Evolutionary conservation across 257 asterid species (phyloP).

Genomic region (Lantana camara): DNA sequence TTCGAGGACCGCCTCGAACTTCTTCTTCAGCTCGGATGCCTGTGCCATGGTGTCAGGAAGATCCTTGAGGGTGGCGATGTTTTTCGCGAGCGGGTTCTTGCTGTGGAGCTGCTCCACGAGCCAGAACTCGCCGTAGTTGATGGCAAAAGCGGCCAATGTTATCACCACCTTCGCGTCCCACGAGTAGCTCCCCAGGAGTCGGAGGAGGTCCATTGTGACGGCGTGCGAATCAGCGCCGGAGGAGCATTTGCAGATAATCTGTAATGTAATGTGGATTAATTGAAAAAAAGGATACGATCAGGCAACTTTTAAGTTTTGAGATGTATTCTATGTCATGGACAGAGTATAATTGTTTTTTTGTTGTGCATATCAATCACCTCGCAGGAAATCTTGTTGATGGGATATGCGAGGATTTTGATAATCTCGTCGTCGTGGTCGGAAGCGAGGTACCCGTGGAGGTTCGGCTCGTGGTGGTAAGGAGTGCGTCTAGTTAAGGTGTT

Average conservation of each 20-base stretch:
- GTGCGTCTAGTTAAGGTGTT: no score
- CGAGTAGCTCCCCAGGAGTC: conserved; percentile 42
- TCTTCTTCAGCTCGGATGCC: conserved; percentile 32
- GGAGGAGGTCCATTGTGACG: conserved; percentile 50
- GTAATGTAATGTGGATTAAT: neutral
- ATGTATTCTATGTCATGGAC: no score
- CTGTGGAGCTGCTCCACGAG: conserved; percentile 52
- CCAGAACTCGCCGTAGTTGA: conserved; percentile 76
- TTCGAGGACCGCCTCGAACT: conserved; percentile 44
- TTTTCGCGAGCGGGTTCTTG: conserved; percentile 45
- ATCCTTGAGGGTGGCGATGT: conserved; percentile 59
- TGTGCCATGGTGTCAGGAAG: conserved; percentile 37
- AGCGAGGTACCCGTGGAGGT: neutral
- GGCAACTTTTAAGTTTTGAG: no score
- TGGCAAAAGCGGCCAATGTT: conserved; percentile 53
- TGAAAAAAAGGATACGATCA: no score
- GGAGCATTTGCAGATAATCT: conserved; percentile 53
- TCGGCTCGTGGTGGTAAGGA: no score
- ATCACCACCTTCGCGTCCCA: conserved; percentile 75
- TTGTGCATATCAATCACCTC: conserved; percentile 47
- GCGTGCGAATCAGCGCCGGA: conserved; percentile 53
- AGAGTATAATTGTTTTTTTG: neutral
- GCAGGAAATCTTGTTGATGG: conserved; percentile 59
- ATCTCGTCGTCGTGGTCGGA: conserved; percentile 42
- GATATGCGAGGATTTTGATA: conserved; percentile 55